phyloP scores from a whole-genome alignment of 176 grass and related monocot species.

The Tuctoria greenei region DNA sequence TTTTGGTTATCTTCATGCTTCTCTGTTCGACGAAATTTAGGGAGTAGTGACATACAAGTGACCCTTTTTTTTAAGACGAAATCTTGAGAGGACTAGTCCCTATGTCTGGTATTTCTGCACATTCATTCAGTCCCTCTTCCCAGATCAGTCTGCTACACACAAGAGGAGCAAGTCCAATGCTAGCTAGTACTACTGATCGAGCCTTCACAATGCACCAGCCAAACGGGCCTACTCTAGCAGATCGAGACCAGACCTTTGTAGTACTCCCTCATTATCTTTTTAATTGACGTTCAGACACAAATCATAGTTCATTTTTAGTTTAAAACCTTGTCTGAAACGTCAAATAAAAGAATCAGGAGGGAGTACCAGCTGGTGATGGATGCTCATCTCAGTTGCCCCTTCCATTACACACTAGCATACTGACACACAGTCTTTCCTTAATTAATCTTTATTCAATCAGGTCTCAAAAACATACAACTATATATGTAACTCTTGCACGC shows the following conservation, averaged over 20 bases:
- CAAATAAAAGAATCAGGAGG: no score
- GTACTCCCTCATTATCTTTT: no score
- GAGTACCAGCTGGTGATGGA: slow-evolving; percentile 24
- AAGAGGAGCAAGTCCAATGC: neutral
- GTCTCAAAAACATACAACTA: neutral
- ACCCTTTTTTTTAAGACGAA: neutral
- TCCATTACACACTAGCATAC: neutral
- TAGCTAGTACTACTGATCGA: neutral
- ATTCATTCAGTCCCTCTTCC: neutral
- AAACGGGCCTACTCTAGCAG: slow-evolving; percentile 17
- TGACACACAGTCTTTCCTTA: neutral
- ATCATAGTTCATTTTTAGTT: no score
- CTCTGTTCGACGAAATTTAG: neutral
- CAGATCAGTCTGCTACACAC: slow-evolving; percentile 8
- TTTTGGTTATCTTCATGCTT: neutral
- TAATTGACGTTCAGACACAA: no score
- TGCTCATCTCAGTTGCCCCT: neutral
- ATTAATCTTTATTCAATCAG: neutral
- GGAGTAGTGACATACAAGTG: neutral
- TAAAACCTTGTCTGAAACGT: no score
- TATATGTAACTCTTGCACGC: neutral
- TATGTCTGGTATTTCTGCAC: neutral
- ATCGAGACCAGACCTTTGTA: slow-evolving; percentile 21
- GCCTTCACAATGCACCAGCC: slow-evolving; percentile 25
- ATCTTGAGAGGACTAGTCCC: neutral